phyloP scores from a whole-genome alignment of 176 grass and related monocot genomes.

The Aegilops longissima region DNA sequence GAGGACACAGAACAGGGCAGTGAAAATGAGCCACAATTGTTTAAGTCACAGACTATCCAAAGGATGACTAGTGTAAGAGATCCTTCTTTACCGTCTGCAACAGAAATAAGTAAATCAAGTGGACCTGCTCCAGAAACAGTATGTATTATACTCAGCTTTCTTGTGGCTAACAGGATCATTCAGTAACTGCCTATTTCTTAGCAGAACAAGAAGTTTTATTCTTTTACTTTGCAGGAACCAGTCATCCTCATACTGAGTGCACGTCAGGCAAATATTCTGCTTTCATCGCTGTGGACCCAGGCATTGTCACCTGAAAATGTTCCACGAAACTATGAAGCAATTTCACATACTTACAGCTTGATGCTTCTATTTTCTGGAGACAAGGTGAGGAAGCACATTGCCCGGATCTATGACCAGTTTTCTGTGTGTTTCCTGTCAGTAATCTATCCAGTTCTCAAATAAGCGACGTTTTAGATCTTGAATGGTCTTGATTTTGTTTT shows the following conservation, averaged over 20 bases:
- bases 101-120: constrained; percentile 41
- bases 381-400: constrained; percentile 51
- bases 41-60: constrained; percentile 57
- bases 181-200: constrained; percentile 15
- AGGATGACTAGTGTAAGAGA: constrained; percentile 53
- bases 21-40: constrained; percentile 50
- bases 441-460: background rate
- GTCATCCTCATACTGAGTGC: constrained; percentile 64
- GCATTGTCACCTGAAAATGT: constrained; percentile 70
- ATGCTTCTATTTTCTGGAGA: constrained; percentile 83
- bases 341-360: constrained; percentile 94
- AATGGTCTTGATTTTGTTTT: background rate
- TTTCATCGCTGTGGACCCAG: constrained; percentile 91
- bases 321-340: constrained; percentile 86
- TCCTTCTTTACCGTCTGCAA: constrained; percentile 15
- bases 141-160: background rate
- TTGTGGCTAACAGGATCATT: constrained; percentile 8
- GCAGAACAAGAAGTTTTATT: constrained; percentile 17
- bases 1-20: constrained; percentile 48
- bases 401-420: background rate
- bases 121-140: constrained; percentile 52
- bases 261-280: constrained; percentile 74
- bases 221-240: constrained; percentile 58
- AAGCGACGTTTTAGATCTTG: background rate
- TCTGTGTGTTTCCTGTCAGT: background rate